Evolutionary conservation across 106 monocot species (phyloP).

Genomic region (Iris macrosiphon): DNA sequence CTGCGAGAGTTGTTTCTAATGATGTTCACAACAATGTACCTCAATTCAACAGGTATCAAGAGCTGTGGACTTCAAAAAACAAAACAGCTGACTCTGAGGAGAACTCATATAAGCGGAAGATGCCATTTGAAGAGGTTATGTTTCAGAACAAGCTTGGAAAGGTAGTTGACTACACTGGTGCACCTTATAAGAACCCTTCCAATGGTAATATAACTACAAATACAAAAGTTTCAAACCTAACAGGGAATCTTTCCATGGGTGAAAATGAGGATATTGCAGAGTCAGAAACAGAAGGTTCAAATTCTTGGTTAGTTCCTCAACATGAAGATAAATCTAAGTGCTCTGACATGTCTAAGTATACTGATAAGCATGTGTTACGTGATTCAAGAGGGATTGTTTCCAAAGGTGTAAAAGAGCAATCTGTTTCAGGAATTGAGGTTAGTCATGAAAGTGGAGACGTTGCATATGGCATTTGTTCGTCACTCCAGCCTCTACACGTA

Average conservation of each 20-base stretch:
- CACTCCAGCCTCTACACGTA: conserved; percentile 36
- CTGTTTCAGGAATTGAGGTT: conserved; percentile 19
- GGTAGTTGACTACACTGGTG: conserved; percentile 16
- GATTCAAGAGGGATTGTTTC: conserved; percentile 16
- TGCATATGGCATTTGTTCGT: conserved; percentile 38
- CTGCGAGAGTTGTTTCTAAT: conserved; percentile 14
- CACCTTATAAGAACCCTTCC: conserved; percentile 19
- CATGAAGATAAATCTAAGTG: conserved; percentile 37
- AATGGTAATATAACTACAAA: conserved; percentile 23
- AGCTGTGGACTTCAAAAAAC: conserved; percentile 35
- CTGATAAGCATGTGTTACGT: conserved; percentile 23
- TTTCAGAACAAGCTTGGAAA: conserved; percentile 52
- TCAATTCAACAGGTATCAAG: conserved; percentile 29
- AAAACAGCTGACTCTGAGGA: conserved; percentile 29
- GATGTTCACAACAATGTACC: conserved; percentile 16
- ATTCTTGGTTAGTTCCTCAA: conserved; percentile 49
- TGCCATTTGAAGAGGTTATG: conserved; percentile 45
- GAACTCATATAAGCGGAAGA: conserved; percentile 52
- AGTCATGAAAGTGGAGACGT: conserved; percentile 28
- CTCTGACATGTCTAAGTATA: conserved; percentile 17
- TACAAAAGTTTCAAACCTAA: conserved; percentile 39
- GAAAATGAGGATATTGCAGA: conserved; percentile 79
- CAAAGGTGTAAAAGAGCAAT: conserved; percentile 22
- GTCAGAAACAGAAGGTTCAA: conserved; percentile 75
- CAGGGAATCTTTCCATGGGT: conserved; percentile 54